Base-by-base conservation (phyloP, 768 basidiomycete species). In the Dacryopinax spathularia region DNA sequence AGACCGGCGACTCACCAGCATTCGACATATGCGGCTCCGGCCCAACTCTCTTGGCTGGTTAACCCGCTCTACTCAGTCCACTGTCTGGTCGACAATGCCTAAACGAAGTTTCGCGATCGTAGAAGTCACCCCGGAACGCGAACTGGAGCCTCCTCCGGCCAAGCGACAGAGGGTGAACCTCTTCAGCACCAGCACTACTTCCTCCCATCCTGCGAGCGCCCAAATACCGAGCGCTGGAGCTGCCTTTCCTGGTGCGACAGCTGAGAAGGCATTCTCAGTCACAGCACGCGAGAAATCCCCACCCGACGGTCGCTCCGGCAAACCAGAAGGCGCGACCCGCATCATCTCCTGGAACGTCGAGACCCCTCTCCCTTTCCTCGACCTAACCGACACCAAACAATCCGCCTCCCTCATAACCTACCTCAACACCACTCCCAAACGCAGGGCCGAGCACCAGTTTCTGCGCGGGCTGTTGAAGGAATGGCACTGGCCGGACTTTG, bases 341-440 rank as follows among this genome's bases (percentile, higher is more conserved):
- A 63, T 67, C 25, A 39, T 67, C 12, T 43, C 33, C 59, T 67
- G 66, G 66, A 67, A 67, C 34, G 39, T 65, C 64, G 66, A 67
- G 60, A 67, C 59, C 27, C 64, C 66, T 15, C 33, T 37, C 2
- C 60, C 64, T 1, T 65, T 59, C 37, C 37, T 67, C 31, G 25
- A 18, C 35, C 34, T 39, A 4, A n/a, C 41, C 18, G 22, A 39
- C 12, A 34, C 43, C 20, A 61, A 36, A 33, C 41, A 16, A 43
- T 62, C 61, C 33, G 44, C 18, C 27, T 2, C 22, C 10, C 35
- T 62, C 48, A 20, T 56, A 44, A 61, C 63, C 22, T 48, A 34
- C 33, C 34, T 34, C 33, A 27, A 64, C 22, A 29, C 43, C 13
- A 10, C 34, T 20, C 35, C 29, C 63, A 6, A 64, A 33, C 5